phyloP scores from a whole-genome alignment of 1,284 basidiomycete genomes.

The Melampsora larici-populina region DNA sequence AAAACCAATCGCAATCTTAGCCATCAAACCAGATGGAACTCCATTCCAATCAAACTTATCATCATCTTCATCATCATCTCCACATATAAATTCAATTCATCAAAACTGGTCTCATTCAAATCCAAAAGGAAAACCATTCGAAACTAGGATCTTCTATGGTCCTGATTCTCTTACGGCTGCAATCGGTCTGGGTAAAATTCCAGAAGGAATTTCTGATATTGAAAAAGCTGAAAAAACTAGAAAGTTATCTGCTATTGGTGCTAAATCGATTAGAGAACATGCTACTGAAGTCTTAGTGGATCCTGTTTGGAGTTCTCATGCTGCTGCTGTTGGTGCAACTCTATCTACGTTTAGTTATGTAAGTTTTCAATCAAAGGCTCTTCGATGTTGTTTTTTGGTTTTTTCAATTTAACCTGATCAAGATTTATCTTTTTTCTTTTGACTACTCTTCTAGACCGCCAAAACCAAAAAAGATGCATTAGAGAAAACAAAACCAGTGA shows the following conservation, averaged over 20 bases:
- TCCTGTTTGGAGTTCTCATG: constrained; percentile 40
- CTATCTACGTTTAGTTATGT: constrained; percentile 37
- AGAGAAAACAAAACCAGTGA: constrained; percentile 28
- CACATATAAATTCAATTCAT: neutral
- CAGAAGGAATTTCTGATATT: neutral
- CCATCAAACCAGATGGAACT: constrained; percentile 32
- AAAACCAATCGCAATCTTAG: constrained; percentile 12
- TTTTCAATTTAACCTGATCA: neutral
- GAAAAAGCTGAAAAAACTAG: constrained; percentile 37
- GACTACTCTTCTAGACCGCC: constrained; percentile 9
- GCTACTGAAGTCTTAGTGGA: constrained; percentile 20
- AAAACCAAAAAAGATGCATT: constrained; percentile 40
- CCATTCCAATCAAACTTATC: neutral
- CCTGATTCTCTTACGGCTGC: constrained; percentile 5
- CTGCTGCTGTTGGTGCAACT: constrained; percentile 39
- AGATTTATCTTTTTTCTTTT: neutral
- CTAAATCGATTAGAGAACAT: constrained; percentile 35
- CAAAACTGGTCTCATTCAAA: constrained; percentile 21
- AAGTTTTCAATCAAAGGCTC: neutral
- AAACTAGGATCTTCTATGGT: constrained; percentile 31
- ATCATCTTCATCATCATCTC: neutral
- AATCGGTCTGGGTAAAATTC: constrained; percentile 21
- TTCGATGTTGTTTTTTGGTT: neutral
- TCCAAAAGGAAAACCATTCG: constrained; percentile 23
- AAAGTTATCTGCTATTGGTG: constrained; percentile 28